Percentiles rank a stretch among this genome's conserved stretches.
Conservation (phyloP, 805 yeast species). For the Debaryomyces maramus region DNA sequence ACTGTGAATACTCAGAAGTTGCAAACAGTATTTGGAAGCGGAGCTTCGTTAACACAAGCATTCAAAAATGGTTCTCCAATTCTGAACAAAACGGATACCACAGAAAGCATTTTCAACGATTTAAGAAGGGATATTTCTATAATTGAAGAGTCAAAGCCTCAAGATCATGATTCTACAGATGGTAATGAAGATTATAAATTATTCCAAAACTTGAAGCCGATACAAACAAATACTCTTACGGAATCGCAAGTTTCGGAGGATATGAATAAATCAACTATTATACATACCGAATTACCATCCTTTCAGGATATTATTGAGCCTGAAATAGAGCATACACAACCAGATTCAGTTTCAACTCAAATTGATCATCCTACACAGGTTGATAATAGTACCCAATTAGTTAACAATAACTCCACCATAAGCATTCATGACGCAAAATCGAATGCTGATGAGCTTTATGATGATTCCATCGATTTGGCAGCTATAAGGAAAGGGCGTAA, state of each 20-base stretch:
- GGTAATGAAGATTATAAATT: conserved; percentile 13
- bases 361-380: conserved; percentile 24
- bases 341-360: conserved; percentile 17
- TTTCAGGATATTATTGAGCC: conserved; percentile 19
- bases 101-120: not conserved
- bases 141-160: not conserved
- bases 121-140: not conserved
- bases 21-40: conserved; percentile 3
- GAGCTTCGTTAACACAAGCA: conserved; percentile 6
- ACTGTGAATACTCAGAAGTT: conserved; percentile 12
- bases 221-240: conserved; percentile 7
- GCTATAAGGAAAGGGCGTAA: conserved; percentile 24
- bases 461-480: conserved; percentile 28
- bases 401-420: not conserved
- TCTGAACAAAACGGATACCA: not conserved
- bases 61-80: conserved; percentile 5
- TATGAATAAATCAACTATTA: conserved; percentile 3
- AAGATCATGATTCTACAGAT: conserved; percentile 1
- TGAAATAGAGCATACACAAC: conserved; percentile 13
- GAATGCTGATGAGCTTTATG: conserved; percentile 12
- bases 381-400: conserved; percentile 13
- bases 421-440: not conserved
- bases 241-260: conserved; percentile 9
- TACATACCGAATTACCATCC: conserved; percentile 18
- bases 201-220: conserved; percentile 32